Base-by-base conservation (phyloP, 352 stramenopile species). In the Phytophthora lateralis region DNA sequence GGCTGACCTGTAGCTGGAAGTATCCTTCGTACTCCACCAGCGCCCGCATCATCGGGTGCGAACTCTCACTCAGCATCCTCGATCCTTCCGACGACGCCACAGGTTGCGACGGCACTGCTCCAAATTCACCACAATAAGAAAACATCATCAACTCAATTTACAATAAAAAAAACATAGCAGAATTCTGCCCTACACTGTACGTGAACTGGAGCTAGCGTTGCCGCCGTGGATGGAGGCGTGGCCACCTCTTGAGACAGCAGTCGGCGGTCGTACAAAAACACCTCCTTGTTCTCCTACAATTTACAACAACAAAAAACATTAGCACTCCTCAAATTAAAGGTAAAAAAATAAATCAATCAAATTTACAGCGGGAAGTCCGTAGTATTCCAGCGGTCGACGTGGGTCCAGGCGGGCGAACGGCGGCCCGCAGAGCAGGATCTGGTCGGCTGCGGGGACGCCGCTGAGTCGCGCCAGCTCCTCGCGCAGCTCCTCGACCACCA, bases 181-280 rank as follows among this genome's bases (percentile, higher is more conserved):
- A 18, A 61, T 17, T 29, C 11, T n/a, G 17, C 17, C 58, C 1
- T 74, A 81, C 73, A 68, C 50, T 84, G 54, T 37, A 85, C 66
- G 27, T 77, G 54, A 6, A 87, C 69, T n/a, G 82, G 75, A 53
- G 78, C 44, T 11, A 91, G 55, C 29, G 63, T 50, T 32, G 55
- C 43, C 17, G 65, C 61, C 1, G 71, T 68, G 0, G 66, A 35
- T 32, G 75, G 69, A 29, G 63, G 59, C 24, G 73, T 46, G 11
- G 72, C 71, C 29, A 71, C 63, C 27, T 93, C 84, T 63, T 84
- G 81, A 48, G 82, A 89, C 10, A 96, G 73, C 69, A 93, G 77
- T 46, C 85, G 78, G 4, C 85, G 79, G 52, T 96, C 87, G 55
- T 96, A 96, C 9, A 96, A 55, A 63, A 91, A 96, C 49, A 96